Percentiles rank a stretch among this genome's conserved stretches.
Evolutionary conservation across 768 basidiomycete species (phyloP).

Genomic region (Astraeus odoratus): DNA sequence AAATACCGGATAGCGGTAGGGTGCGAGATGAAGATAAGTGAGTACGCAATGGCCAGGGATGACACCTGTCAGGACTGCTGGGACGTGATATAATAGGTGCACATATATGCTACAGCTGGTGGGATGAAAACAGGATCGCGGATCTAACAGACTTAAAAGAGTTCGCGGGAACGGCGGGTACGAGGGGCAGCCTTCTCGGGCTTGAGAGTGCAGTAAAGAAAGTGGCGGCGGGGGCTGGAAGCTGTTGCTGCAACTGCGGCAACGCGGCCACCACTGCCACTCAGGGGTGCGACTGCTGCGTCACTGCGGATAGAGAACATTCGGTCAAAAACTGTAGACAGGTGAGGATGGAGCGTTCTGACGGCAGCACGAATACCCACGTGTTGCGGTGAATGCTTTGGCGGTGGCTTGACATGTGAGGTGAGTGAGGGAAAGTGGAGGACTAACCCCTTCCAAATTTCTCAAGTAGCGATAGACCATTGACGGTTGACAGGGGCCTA

Average conservation of each 20-base stretch:
- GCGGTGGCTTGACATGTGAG: conserved; percentile 86
- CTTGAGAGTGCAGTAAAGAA: conserved; percentile 74
- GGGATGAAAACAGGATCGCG: no score
- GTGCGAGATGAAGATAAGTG: no score
- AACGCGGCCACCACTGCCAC: conserved; percentile 45
- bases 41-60: no score
- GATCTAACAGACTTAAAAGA: conserved; percentile 8
- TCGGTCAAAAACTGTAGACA: conserved; percentile 65
- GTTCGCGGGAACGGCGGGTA: conserved; percentile 38
- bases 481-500: conserved; percentile 81
- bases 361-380: conserved; percentile 36
- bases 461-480: conserved; percentile 92
- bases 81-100: neutral
- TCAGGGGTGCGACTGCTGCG: conserved; percentile 48
- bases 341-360: neutral
- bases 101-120: neutral
- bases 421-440: conserved; percentile 79
- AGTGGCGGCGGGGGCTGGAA: conserved; percentile 74
- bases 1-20: neutral
- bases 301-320: conserved; percentile 84
- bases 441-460: conserved; percentile 85
- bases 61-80: neutral
- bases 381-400: conserved; percentile 79
- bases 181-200: conserved; percentile 44
- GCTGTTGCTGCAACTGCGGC: conserved; percentile 59